Evolutionary conservation across 495 filamentous ascomycete genomes (phyloP).

Genomic region (Clohesyomyces aquaticus): DNA sequence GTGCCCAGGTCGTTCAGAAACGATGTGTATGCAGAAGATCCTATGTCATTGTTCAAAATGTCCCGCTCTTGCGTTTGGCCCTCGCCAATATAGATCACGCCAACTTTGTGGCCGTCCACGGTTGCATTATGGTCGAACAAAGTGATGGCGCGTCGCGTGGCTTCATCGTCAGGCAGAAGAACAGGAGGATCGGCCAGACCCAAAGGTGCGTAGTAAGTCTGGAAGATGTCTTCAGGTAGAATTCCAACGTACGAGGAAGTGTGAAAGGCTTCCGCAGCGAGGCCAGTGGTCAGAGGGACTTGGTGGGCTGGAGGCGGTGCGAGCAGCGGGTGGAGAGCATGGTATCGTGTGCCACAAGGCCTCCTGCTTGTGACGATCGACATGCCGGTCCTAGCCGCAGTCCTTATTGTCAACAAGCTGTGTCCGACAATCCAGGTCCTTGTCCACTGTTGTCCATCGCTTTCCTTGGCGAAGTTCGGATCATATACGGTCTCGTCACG

Average conservation of each 20-base stretch:
- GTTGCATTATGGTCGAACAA: slow-evolving; percentile 86
- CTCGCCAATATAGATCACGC: slow-evolving; percentile 87
- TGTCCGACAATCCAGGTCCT: slow-evolving; percentile 86
- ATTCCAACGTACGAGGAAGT: slow-evolving; percentile 55
- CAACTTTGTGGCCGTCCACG: slow-evolving; percentile 93
- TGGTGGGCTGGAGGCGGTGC: slow-evolving; percentile 70
- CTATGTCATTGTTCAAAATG: slow-evolving; percentile 81
- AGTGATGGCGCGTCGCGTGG: slow-evolving; percentile 72
- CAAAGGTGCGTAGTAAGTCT: slow-evolving; percentile 73
- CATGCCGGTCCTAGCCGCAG: slow-evolving; percentile 71
- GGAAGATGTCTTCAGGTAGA: slow-evolving; percentile 80
- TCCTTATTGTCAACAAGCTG: slow-evolving; percentile 85
- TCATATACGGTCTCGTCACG: slow-evolving; percentile 71
- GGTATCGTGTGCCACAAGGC: slow-evolving; percentile 81
- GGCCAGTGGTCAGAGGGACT: slow-evolving; percentile 55
- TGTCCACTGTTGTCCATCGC: slow-evolving; percentile 68
- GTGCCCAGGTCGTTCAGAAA: slow-evolving; percentile 82
- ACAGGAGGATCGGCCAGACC: slow-evolving; percentile 49
- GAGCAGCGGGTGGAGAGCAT: slow-evolving; percentile 72
- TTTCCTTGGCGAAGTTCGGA: slow-evolving; percentile 61
- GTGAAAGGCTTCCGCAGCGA: slow-evolving; percentile 50
- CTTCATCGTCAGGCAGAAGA: slow-evolving; percentile 80
- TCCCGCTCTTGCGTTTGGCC: slow-evolving; percentile 78
- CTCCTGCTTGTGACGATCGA: slow-evolving; percentile 81
- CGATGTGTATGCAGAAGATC: slow-evolving; percentile 80